A percentile compares a stretch with the other conserved stretches of the same genome.
phyloP scores from a whole-genome alignment of 306 rosid species.

The Citrullus amarus region DNA sequence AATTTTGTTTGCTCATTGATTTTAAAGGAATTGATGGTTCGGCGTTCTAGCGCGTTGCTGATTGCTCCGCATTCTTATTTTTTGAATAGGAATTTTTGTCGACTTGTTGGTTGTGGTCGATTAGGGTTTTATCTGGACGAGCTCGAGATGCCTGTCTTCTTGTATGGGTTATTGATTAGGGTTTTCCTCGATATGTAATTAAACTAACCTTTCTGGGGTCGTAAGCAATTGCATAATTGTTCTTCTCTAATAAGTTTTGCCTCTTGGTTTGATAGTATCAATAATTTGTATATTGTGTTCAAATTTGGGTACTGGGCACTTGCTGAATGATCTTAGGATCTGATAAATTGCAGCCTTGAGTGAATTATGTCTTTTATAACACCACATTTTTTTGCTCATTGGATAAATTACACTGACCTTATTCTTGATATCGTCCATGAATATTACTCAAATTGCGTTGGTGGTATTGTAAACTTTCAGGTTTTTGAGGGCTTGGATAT shows the following conservation, averaged over 20 bases:
- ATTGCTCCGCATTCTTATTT: background rate
- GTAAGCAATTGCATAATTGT: background rate
- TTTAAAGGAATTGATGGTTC: background rate
- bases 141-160: background rate
- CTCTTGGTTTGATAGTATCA: background rate
- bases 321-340: background rate
- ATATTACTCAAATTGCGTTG: background rate
- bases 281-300: background rate
- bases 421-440: background rate
- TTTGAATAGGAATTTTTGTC: background rate
- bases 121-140: background rate
- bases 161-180: background rate
- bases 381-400: background rate
- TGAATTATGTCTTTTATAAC: background rate
- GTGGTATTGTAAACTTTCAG: slow-evolving; percentile 20
- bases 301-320: background rate
- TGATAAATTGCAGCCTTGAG: background rate
- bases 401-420: background rate
- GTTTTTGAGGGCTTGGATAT: slow-evolving; percentile 41
- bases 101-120: background rate
- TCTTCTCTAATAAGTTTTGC: background rate
- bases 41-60: background rate
- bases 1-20: background rate
- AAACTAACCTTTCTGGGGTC: background rate
- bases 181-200: background rate